Percentiles rank a stretch among this genome's conserved stretches.
Evolutionary conservation across 495 filamentous ascomycete species (phyloP).

Genomic region (Coniosporium apollinis): DNA sequence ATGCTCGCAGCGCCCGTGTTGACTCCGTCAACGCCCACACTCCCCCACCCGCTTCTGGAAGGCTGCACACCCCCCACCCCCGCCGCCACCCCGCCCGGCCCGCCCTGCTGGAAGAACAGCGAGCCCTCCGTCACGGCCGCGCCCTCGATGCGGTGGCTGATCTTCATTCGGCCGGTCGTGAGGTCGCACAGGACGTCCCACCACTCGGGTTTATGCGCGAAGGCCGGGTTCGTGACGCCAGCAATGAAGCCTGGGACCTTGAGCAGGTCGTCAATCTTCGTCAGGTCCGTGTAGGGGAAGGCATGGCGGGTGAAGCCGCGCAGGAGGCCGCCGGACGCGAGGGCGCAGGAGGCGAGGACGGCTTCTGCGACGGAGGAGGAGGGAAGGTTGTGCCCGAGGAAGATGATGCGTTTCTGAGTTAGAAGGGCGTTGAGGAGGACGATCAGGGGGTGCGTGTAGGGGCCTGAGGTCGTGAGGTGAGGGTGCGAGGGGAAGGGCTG

Average conservation of each 20-base stretch:
- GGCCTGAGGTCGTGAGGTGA: slow-evolving; percentile 83
- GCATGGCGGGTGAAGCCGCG: slow-evolving; percentile 93
- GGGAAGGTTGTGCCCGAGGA: slow-evolving; percentile 85
- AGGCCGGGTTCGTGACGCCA: slow-evolving; percentile 92
- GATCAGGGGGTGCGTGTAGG: slow-evolving; percentile 61
- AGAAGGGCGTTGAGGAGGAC: slow-evolving; percentile 67
- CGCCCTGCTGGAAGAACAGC: slow-evolving; percentile 57
- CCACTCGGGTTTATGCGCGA: slow-evolving; percentile 90
- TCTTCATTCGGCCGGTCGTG: slow-evolving; percentile 81
- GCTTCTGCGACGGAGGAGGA: slow-evolving; percentile 92
- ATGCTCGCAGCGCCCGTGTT: neutral
- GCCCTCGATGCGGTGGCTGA: slow-evolving; percentile 62
- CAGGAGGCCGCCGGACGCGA: slow-evolving; percentile 88
- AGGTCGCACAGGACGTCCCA: slow-evolving; percentile 96
- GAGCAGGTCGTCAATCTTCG: slow-evolving; percentile 91
- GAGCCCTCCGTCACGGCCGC: slow-evolving; percentile 68
- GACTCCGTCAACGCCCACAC: neutral
- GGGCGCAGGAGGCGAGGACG: slow-evolving; percentile 79
- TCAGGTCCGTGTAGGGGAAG: slow-evolving; percentile 95
- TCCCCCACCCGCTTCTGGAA: too few species aligned
- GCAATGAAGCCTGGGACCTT: slow-evolving; percentile 96
- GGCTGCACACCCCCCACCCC: neutral
- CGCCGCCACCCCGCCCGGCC: neutral
- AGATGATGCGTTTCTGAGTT: slow-evolving; percentile 92
- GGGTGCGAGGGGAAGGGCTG: slow-evolving; percentile 70